Evolutionary conservation across 768 basidiomycete species (phyloP).

Genomic region (Coprinellus micaceus): DNA sequence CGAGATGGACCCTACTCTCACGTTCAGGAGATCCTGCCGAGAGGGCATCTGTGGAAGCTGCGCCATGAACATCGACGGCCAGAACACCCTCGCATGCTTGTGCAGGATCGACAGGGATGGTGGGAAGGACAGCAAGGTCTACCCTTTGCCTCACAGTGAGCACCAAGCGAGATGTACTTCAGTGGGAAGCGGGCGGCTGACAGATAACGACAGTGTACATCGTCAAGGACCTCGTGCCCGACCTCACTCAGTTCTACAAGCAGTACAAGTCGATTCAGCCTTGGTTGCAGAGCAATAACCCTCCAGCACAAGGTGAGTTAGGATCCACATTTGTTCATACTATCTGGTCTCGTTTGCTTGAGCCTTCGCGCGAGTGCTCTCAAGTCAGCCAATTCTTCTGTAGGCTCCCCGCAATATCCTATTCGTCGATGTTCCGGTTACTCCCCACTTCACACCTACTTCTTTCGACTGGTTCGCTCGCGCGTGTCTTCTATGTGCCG

Average conservation of each 20-base stretch:
- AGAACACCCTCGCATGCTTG: conserved; percentile 96
- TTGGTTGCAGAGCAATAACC: conserved; percentile 90
- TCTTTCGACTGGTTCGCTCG: too few species aligned
- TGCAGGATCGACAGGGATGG: conserved; percentile 86
- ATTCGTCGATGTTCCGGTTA: too few species aligned
- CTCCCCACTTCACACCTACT: too few species aligned
- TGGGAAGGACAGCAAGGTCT: conserved; percentile 80
- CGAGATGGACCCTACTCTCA: conserved; percentile 93
- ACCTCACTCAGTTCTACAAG: conserved; percentile 92
- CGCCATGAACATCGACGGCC: conserved; percentile 98
- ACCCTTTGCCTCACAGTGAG: conserved; percentile 96
- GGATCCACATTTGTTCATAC: not conserved
- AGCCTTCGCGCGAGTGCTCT: too few species aligned
- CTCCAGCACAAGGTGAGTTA: conserved; percentile 58
- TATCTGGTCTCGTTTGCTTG: too few species aligned
- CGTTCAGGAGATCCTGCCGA: conserved; percentile 89
- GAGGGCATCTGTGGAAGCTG: conserved; percentile 98
- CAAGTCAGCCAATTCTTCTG: too few species aligned
- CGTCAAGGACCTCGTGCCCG: conserved; percentile 96
- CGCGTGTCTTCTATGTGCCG: too few species aligned
- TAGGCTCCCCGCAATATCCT: too few species aligned
- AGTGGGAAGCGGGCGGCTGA: not conserved
- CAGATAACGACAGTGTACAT: conserved; percentile 75
- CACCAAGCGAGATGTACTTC: conserved; percentile 13
- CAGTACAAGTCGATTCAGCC: conserved; percentile 99